Evolutionary conservation across 257 asterid species (phyloP).

Genomic region (Solanum rostratum): DNA sequence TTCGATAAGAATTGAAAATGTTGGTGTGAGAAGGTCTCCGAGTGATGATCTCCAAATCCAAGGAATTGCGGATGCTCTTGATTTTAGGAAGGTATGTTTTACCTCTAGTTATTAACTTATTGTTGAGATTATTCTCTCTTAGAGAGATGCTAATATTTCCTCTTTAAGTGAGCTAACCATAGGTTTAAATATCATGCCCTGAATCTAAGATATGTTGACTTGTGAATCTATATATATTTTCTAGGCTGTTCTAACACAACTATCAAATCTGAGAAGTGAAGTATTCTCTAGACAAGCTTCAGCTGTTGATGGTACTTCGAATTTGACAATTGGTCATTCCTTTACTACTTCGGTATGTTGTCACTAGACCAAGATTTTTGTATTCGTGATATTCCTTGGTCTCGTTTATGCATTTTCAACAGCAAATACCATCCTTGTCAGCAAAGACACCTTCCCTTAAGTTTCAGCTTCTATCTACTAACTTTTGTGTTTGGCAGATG

Average conservation of each 20-base stretch:
- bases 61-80: conserved; percentile 56
- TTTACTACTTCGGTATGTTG: conserved; percentile 37
- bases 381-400: not conserved
- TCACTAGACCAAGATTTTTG: not conserved
- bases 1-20: conserved; percentile 60
- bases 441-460: not conserved
- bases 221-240: not conserved
- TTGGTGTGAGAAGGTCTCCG: conserved; percentile 65
- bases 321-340: conserved; percentile 22
- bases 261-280: conserved; percentile 42
- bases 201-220: not conserved
- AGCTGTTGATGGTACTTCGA: conserved; percentile 23
- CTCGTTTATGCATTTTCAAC: not conserved
- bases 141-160: not conserved
- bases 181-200: not conserved
- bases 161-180: not conserved
- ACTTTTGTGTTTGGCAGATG: conserved; percentile 21
- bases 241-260: conserved; percentile 56
- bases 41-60: conserved; percentile 65
- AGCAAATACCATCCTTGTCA: not conserved
- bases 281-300: conserved; percentile 29
- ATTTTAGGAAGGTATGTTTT: conserved; percentile 49
- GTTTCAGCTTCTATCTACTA: not conserved
- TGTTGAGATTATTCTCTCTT: not conserved
- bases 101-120: not conserved